Evolutionary conservation across 208 protist species (phyloP).

Genomic region (Phytomonas serpens): DNA sequence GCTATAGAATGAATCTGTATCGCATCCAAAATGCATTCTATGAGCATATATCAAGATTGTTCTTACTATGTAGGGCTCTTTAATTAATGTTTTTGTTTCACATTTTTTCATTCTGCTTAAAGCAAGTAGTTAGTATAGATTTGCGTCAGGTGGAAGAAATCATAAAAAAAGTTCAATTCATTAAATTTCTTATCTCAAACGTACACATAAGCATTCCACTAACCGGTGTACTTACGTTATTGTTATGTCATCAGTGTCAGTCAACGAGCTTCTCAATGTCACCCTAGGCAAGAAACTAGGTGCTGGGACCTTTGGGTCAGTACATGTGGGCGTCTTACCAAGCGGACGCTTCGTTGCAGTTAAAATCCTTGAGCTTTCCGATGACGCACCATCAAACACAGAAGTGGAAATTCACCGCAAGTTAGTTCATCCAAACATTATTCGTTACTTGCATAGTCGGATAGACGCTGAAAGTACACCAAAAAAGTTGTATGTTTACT

Average conservation of each 20-base stretch:
- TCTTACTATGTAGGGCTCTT: slow-evolving; percentile 10
- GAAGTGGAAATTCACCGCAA: slow-evolving; percentile 89
- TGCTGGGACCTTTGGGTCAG: slow-evolving; percentile 81
- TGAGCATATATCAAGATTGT: not conserved
- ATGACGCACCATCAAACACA: slow-evolving; percentile 73
- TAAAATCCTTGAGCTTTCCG: slow-evolving; percentile 78
- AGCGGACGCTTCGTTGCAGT: slow-evolving; percentile 85
- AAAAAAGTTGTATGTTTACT: slow-evolving; percentile 84
- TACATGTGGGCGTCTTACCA: slow-evolving; percentile 82
- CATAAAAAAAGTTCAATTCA: not conserved
- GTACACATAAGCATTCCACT: slow-evolving; percentile 1
- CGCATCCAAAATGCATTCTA: not conserved
- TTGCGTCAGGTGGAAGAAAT: not conserved
- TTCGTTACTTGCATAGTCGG: slow-evolving; percentile 82
- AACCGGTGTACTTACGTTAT: not conserved
- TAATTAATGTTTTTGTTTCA: slow-evolving; percentile 7
- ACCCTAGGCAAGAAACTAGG: slow-evolving; percentile 87
- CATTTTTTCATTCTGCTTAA: not conserved
- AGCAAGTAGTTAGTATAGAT: not conserved
- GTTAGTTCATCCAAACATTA: slow-evolving; percentile 89
- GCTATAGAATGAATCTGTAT: slow-evolving; percentile 5
- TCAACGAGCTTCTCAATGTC: slow-evolving; percentile 62
- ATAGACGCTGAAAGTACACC: slow-evolving; percentile 71
- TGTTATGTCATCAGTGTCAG: not conserved
- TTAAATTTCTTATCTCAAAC: not conserved